Evolutionary conservation across 2,329 filamentous ascomycete genomes (phyloP), one percentile per base, ranked within the genome.

Genomic region (Daldinia sp.): DNA sequence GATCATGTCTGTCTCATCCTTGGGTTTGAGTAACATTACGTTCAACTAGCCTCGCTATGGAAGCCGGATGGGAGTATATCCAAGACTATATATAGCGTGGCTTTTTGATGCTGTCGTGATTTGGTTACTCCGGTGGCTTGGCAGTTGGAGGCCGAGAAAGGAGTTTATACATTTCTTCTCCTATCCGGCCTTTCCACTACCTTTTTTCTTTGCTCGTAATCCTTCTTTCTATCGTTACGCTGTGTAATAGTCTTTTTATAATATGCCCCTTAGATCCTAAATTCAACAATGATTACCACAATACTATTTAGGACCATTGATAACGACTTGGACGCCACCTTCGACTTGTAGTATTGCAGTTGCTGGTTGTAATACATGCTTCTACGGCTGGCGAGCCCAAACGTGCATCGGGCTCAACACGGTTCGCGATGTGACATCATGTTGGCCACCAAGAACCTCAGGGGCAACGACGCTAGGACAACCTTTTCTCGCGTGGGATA

Each of bases 271-370:
- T 13, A 7, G n/a, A 13, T 8, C 11, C 21, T 6, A 6, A 37
- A 19, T 10, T 35, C 11, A 32, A 37, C 17, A 25, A 19, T 51
- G 48, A 5, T 32, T 50, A 25, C 13, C 9, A 41, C 41, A 11
- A 27, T 30, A n/a, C 41, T 59, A 32, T 35, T n/a, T 61, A n/a
- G 58, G 58, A 8, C 58, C 58, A 11, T 35, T 61, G 27, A 61
- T 45, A 11, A 53, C 50, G 15, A 53, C 59, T 19, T 63, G 54
- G 54, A 34, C 49, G 3, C 32, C 35, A 27, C 54, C 60, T 1
- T 29, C 54, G 11, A 32, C 25, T 27, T 62, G 58, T 27, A 13
- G 34, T 7, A 19, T 51, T 27, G 48, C 29, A 7, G 32, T 49
- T 15, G 58, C 19, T 3, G 25, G 23, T 19, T 64, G 55, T 23